Evolutionary conservation across 164 flowering plant genomes (phyloP), one percentile per base, ranked within the genome.

Genomic region (Magnolia changhungtana): DNA sequence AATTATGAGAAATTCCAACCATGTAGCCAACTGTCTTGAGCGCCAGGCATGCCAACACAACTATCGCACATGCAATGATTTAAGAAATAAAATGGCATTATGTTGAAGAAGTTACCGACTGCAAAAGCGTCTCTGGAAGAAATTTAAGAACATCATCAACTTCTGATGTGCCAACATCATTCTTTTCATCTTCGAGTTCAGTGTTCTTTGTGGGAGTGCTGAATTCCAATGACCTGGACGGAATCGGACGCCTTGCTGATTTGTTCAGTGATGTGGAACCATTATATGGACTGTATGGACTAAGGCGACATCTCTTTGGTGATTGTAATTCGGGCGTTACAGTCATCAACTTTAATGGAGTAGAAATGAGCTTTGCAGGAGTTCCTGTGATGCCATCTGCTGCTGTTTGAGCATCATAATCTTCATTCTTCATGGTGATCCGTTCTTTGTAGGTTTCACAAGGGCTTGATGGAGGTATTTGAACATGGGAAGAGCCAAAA

Each of bases 281-380:
- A 73, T 85, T 84, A 37, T 37, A 37, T 37, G 45, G 45, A 37
- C 45, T 37, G 69, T 88, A 90, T 4, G 88, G 90, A 71, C 85
- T 86, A 85, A 82, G 80, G n/a, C 61, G 82, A 78, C 81, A 75
- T 82, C 97, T 85, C 80, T 89, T 92, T 7, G 91, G 91, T 64
- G 93, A 80, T 50, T 71, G 82, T 61, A 87, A 72, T 10, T 75
- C 83, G 19, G 97, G 98, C 50, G 96, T 93, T n/a, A 58, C 69
- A 70, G 81, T 75, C 90, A 86, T 88, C 75, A 88, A 74, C 76
- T 80, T 81, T 2, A 83, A 83, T 49, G 97, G 91, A 72, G 90
- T 88, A 4, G 85, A 88, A 64, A 51, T 76, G 8, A 67, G 72
- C 72, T 87, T 86, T 21, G 76, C 65, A 27, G 86, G 86, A 77